Evolutionary conservation across 169 alveolate species (phyloP), one percentile per base, ranked within the genome.

Genomic region (Plasmodium vivax): DNA sequence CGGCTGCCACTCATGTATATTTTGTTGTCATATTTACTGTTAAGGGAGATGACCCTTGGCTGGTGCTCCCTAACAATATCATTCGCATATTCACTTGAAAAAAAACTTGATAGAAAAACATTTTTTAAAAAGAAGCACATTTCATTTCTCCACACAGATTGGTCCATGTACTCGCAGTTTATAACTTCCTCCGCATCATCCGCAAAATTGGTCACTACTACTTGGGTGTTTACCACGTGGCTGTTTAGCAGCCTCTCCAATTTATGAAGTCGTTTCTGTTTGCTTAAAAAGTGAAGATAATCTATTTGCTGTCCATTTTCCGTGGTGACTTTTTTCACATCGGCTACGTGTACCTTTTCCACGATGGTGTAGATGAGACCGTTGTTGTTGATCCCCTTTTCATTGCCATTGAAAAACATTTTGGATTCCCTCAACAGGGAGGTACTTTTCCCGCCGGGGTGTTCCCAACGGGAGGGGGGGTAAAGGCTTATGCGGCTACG

Each of bases 131-230:
- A 34, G 38, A 41, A 91, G 0, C 83, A 47, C 9, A 68, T 82
- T 82, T 91, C 82, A 34, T 82, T 82, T 45, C 75, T 91, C 74
- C 82, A 19, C 45, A 91, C 16, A 34, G 56, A 71, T 32, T 54
- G 41, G 56, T 82, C 54, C 84, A 91, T 68, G 54, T 91, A 68
- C 1, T 81, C 56, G 47, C 80, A n/a, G 56, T 71, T 91, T 32
- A 91, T 68, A n/a, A 82, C n/a, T 32, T 91, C 95, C 14, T 68
- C 62, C 36, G 56, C 16, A 19, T 74, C 68, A 82, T 91, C 95
- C 7, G 92, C 83, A 72, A 91, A 91, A 43, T 80, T 91, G n/a
- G 95, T 91, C 83, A 91, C 32, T 27, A 82, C 74, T 2, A 91
- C 30, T 82, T 82, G 95, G 23, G 74, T 91, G 58, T 91, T 91